These are phyloP conservation scores for Cryphonectria nitschkei DNA, from an alignment of 2,329 filamentous ascomycete genomes.

Conservation along the genomic window DNA sequence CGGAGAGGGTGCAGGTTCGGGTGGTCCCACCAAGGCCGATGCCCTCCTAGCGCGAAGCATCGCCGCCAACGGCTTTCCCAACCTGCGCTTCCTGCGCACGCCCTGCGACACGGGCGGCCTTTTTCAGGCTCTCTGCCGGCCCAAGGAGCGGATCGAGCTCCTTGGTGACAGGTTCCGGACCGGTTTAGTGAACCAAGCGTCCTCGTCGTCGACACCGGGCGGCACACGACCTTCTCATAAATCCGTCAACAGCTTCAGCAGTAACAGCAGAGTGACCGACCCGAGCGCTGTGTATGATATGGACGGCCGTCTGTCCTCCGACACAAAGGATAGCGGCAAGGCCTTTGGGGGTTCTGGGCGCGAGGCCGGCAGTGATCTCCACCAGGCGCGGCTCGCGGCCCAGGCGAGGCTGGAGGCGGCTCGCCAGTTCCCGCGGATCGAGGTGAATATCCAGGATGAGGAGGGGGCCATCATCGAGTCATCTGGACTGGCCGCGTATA, in stretches of 20 bases:
- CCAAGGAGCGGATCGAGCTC: conserved; percentile 57
- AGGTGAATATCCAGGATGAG: conserved; percentile 61
- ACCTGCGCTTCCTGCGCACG: conserved; percentile 60
- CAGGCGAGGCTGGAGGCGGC: conserved; percentile 67
- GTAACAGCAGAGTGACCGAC: background rate
- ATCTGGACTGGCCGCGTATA: conserved; percentile 61
- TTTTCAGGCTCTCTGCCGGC: conserved; percentile 71
- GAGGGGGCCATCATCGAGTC: conserved; percentile 54
- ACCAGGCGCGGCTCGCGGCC: conserved; percentile 62
- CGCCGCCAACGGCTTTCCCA: conserved; percentile 63
- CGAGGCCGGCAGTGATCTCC: conserved; percentile 47
- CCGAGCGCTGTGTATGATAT: background rate
- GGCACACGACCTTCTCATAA: background rate
- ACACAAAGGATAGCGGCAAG: conserved; percentile 24
- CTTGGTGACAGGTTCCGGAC: conserved; percentile 52
- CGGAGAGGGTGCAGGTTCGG: background rate
- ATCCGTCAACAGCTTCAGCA: conserved; percentile 13
- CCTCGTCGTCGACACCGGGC: background rate
- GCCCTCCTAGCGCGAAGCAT: conserved; percentile 68
- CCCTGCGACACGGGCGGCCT: conserved; percentile 71
- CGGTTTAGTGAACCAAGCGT: conserved; percentile 24
- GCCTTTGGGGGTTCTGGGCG: conserved; percentile 11
- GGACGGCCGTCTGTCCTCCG: conserved; percentile 15
- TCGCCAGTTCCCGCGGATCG: conserved; percentile 56
- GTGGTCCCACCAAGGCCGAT: conserved; percentile 53